Conservation (phyloP, 768 basidiomycete genomes). For the Lactifluus piperatus region DNA sequence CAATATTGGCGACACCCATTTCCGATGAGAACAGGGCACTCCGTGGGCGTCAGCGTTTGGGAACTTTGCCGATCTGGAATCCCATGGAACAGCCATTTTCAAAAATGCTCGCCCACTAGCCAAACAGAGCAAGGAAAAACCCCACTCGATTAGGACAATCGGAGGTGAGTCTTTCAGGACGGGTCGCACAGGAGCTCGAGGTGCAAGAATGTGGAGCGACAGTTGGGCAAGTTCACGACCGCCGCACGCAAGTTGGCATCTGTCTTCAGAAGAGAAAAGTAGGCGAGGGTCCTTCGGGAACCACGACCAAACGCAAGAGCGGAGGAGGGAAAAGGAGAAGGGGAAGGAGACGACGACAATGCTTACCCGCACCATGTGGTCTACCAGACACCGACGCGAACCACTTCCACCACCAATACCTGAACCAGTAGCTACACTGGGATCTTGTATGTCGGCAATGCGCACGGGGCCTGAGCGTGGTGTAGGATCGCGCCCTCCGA, state of each 20-base stretch:
- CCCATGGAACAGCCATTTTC: conserved; percentile 12
- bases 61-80: conserved; percentile 61
- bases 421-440: not conserved
- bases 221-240: conserved; percentile 34
- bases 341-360: too few species aligned
- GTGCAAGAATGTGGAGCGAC: conserved; percentile 58
- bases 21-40: too few species aligned
- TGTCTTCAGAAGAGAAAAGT: too few species aligned
- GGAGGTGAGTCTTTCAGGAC: conserved; percentile 42
- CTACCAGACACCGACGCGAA: too few species aligned
- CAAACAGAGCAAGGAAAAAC: conserved; percentile 23
- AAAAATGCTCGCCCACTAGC: not conserved
- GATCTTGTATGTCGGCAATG: conserved; percentile 61
- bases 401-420: too few species aligned
- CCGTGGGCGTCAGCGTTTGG: conserved; percentile 24
- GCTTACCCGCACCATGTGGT: conserved; percentile 35
- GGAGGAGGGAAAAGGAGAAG: too few species aligned
- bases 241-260: too few species aligned
- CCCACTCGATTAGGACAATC: conserved; percentile 80
- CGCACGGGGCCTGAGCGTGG: conserved; percentile 78
- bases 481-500: conserved; percentile 67
- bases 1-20: conserved; percentile 18
- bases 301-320: too few species aligned
- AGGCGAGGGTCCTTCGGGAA: too few species aligned
- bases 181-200: conserved; percentile 60